Base-by-base conservation (phyloP, 306 rosid species). In the Quercus glauca region DNA sequence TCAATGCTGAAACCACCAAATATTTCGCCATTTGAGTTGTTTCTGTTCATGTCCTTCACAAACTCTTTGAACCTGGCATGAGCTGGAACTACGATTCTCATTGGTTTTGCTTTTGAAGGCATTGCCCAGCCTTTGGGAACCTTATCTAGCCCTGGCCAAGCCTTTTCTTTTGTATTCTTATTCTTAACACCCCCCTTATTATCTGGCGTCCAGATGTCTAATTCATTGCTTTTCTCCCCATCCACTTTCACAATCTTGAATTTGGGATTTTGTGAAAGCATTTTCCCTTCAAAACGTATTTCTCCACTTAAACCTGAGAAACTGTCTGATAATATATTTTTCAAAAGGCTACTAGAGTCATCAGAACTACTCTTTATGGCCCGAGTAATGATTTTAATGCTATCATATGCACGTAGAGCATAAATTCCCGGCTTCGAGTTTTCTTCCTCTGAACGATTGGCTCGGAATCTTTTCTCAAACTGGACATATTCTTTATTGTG, bases 51-150 rank as follows among this genome's bases (percentile, higher is more conserved):
- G 29, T 90, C 85, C 63, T 73, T 80, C 60, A 90, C 94, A 79
- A 92, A 92, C 75, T 75, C 85, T 19, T 81, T 57, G 85, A 90
- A 90, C 61, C 73, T 20, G 14, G 93, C 73, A 26, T 77, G 83
- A 31, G 87, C 91, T 0, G 97, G 97, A 57, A 92, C 84, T 9
- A 87, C 94, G 58, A 92, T 89, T 83, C 7, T 87, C 84, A 92
- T 52, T 63, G 75, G 85, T 9, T 82, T 88, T 37, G 93, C 93
- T 35, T 35, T 35, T 35, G 41, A 35, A 35, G 41, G 41, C 60
- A 92, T 56, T 64, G 81, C 84, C 94, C 97, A 92, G 2, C 97
- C 97, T 67, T 80, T 84, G 13, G 97, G 97, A 79, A 3, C 75
- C 19, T 60, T 8, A 1, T 4, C 1, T 28, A 49, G 61, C 53